A percentile compares a stretch with the other conserved stretches of the same genome.
Evolutionary conservation across 2,329 filamentous ascomycete species (phyloP).

Genomic region (Xenoacremonium recifei): DNA sequence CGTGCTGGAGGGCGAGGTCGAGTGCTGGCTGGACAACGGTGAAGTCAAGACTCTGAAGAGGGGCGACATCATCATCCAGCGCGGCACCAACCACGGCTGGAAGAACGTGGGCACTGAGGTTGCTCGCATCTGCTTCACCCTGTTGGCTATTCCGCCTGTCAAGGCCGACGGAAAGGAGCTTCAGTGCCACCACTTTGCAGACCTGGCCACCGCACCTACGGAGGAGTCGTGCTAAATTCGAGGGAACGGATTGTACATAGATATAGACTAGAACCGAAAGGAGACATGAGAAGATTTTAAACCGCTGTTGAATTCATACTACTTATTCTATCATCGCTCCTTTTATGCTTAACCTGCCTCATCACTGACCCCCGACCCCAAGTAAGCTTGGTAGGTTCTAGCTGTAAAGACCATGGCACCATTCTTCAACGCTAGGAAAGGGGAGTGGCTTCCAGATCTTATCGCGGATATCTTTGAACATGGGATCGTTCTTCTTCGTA

Average conservation of each 20-base stretch:
- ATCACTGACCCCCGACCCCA: no score
- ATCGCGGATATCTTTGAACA: slow-evolving; percentile 17
- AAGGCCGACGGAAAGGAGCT: slow-evolving; percentile 18
- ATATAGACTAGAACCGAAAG: no score
- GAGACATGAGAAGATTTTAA: no score
- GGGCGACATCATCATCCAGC: slow-evolving; percentile 22
- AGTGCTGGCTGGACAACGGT: slow-evolving; percentile 20
- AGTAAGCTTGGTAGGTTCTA: no score
- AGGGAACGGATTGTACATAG: no score
- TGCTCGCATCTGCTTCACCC: slow-evolving; percentile 21
- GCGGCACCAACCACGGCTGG: slow-evolving; percentile 23
- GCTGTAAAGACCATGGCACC: no score
- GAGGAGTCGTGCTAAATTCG: no score
- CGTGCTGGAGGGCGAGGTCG: slow-evolving; percentile 19
- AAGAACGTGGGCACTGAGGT: slow-evolving; percentile 17
- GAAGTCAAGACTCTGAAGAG: slow-evolving; percentile 13
- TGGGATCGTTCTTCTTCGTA: slow-evolving; percentile 19
- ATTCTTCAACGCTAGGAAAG: no score
- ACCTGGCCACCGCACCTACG: no score
- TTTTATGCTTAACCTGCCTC: no score
- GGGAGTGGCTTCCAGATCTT: slow-evolving; percentile 26
- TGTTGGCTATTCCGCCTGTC: slow-evolving; percentile 16
- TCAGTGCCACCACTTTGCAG: slow-evolving; percentile 20
- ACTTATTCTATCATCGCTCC: no score
- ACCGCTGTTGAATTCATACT: no score